These are phyloP conservation scores for Dalechampia spathulata DNA, from an alignment of 441 rosid species.

Conservation along the genomic window DNA sequence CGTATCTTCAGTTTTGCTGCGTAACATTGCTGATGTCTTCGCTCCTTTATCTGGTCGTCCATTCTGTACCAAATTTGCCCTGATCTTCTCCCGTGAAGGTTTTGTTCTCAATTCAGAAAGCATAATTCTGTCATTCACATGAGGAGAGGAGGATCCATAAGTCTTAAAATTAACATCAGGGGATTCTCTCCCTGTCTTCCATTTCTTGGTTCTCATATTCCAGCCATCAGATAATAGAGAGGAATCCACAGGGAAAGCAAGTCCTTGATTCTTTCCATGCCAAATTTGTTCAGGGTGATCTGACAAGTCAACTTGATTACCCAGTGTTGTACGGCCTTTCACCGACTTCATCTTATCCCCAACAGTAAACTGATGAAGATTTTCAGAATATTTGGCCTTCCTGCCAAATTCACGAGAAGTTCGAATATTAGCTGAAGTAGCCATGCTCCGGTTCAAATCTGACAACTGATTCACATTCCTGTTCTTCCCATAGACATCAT, in stretches of 20 bases:
- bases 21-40: constrained; percentile 40
- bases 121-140: constrained; percentile 47
- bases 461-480: constrained; percentile 29
- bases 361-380: constrained; percentile 31
- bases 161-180: constrained; percentile 46
- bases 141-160: constrained; percentile 47
- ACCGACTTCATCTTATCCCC: constrained; percentile 52
- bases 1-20: constrained; percentile 57
- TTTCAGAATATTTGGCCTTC: constrained; percentile 41
- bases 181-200: constrained; percentile 52
- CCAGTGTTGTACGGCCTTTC: constrained; percentile 35
- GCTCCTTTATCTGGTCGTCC: constrained; percentile 35
- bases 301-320: constrained; percentile 44
- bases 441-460: constrained; percentile 23
- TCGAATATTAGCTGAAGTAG: constrained; percentile 30
- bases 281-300: constrained; percentile 38
- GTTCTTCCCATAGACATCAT: constrained; percentile 38
- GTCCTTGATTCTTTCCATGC: constrained; percentile 44
- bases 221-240: constrained; percentile 47
- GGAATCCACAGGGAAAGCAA: constrained; percentile 40
- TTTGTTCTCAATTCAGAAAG: constrained; percentile 52
- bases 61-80: constrained; percentile 45
- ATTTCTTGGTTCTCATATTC: constrained; percentile 58
- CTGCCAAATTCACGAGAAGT: constrained; percentile 28
- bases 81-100: constrained; percentile 49